Conservation (phyloP, 345 rosid species). For the Ceriops decandra region DNA sequence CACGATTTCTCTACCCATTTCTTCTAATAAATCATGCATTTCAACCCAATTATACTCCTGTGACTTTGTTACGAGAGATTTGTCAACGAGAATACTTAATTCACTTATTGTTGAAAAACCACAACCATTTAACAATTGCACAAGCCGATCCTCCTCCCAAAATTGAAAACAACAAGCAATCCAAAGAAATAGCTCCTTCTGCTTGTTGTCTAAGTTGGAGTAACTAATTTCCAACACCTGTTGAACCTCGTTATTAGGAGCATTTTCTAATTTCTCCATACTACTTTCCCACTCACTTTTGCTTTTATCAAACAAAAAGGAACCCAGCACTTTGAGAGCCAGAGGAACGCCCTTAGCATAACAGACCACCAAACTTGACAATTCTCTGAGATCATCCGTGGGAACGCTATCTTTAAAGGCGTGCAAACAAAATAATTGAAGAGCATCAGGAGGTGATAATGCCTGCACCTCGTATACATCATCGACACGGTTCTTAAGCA, state of each 20-base stretch:
- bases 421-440: neutral
- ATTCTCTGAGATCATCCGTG: neutral
- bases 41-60: neutral
- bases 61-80: neutral
- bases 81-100: constrained; percentile 1
- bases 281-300: neutral
- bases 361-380: neutral
- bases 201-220: neutral
- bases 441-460: neutral
- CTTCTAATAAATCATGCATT: neutral
- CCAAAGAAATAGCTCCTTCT: constrained; percentile 1
- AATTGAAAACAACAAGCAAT: constrained; percentile 4
- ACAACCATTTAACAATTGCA: neutral
- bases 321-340: constrained; percentile 11
- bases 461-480: neutral
- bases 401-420: constrained; percentile 6
- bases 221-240: constrained; percentile 2
- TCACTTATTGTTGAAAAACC: neutral
- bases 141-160: neutral
- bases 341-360: constrained; percentile 8
- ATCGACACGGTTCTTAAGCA: neutral
- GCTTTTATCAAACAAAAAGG: neutral
- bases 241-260: neutral
- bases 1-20: constrained; percentile 6
- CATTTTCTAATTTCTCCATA: neutral